phyloP scores from a whole-genome alignment of 1,284 basidiomycete genomes.

The Austroboletus niveus region DNA sequence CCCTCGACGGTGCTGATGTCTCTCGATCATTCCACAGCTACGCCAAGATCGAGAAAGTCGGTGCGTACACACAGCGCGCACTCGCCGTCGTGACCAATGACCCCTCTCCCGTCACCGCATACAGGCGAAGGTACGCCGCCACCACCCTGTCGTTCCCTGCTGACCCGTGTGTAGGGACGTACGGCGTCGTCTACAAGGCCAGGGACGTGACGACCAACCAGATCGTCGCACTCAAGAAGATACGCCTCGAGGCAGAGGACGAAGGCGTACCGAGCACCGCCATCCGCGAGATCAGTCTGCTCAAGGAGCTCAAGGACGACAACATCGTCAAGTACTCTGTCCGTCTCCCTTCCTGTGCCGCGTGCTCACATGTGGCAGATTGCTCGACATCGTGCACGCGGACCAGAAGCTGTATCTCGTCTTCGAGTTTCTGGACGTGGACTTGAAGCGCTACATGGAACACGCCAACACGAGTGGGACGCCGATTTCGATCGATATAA shows the following conservation, averaged over 20 bases:
- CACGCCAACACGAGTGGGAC: conserved; percentile 70
- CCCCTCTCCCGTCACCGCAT: conserved; percentile 14
- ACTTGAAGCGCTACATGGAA: conserved; percentile 97
- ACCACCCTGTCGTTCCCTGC: not conserved
- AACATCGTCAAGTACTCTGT: conserved; percentile 80
- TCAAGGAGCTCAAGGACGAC: conserved; percentile 96
- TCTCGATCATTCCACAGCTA: conserved; percentile 40
- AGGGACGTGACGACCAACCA: conserved; percentile 71
- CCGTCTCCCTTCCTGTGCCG: not conserved
- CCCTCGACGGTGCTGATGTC: conserved; percentile 17
- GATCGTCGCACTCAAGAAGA: conserved; percentile 96
- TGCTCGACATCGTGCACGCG: conserved; percentile 95
- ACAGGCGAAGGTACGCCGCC: conserved; percentile 53
- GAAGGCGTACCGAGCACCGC: conserved; percentile 98
- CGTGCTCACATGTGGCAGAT: conserved; percentile 45
- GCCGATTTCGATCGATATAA: conserved; percentile 75
- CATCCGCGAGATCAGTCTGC: conserved; percentile 94
- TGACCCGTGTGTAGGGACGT: conserved; percentile 71
- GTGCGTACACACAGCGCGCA: conserved; percentile 44
- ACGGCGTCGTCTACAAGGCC: conserved; percentile 97
- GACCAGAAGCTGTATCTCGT: conserved; percentile 97
- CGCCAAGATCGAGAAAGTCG: conserved; percentile 71
- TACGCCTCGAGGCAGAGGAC: conserved; percentile 96
- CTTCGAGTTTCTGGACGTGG: conserved; percentile 93
- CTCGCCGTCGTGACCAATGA: conserved; percentile 14